Evolutionary conservation across 1,284 basidiomycete genomes (phyloP), one percentile per base, ranked within the genome.

Genomic region (Wolfiporia cocos): DNA sequence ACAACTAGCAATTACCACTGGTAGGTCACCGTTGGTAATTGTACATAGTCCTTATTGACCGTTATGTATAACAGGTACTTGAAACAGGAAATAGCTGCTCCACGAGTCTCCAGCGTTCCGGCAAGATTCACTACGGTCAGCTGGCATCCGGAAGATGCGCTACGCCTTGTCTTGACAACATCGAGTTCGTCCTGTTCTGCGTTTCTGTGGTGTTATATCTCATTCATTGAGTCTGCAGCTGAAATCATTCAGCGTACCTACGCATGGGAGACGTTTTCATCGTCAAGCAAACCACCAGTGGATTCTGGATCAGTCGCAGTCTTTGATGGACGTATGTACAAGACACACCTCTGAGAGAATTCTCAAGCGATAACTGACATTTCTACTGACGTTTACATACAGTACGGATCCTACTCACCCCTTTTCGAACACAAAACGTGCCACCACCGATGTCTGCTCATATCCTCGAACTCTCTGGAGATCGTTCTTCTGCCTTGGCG

Each of bases 361-460:
- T 9, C 17, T 7, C 10, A 9, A 34, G 7, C 10, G 10, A 34
- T 9, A 34, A 29, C 26, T 29, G 26, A 29, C 26, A 29, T 14
- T 29, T 29, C 14, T 19, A 19, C 9, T 39, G 33, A 29, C 5
- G 14, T 19, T 17, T 15, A 9, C 32, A 11, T 14, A 9, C 40
- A 93, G 86, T 76, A 2, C 70, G 70, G n/a, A 67, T 92, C 36
- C 75, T 94, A 3, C 67, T 98, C 33, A 99, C 95, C 0, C 89
- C 95, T 3, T 98, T 99, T 72, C 77, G 93, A 26, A 79, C 81
- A 3, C 91, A 96, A 66, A 97, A 95, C 58, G 78, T 95, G 1
- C 95, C 95, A 3, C 95, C 95, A 15, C 96, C 95, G 0, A 96
- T 98, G 93, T 86, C 84, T n/a, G n/a, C n/a, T n/a, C n/a, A n/a